Conservation (phyloP, 495 filamentous ascomycete genomes). For the Trypethelium eluteriae region DNA sequence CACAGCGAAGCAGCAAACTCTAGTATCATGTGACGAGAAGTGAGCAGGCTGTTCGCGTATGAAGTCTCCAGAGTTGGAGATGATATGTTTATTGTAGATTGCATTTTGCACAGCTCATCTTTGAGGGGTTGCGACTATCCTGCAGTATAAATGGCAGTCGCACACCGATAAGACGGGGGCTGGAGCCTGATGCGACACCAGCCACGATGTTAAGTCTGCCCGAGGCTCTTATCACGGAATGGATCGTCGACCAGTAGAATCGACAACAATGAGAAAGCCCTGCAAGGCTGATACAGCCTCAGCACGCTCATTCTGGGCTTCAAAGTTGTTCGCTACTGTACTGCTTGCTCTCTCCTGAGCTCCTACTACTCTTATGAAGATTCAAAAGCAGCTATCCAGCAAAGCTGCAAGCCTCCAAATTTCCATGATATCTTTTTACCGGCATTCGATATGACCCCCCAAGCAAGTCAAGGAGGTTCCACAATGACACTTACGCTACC, state of each 20-base stretch:
- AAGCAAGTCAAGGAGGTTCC: constrained; percentile 6
- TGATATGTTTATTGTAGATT: not conserved
- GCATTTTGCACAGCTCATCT: not conserved
- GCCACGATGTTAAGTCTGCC: not conserved
- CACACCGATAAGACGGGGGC: not conserved
- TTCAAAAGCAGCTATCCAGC: not conserved
- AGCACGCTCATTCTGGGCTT: not conserved
- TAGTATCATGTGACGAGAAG: not conserved
- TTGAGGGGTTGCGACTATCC: not conserved
- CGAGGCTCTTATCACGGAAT: not conserved
- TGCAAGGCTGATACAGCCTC: constrained; percentile 1
- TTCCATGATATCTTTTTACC: not conserved
- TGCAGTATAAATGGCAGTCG: not conserved
- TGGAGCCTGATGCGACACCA: not conserved
- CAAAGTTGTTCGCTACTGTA: not conserved
- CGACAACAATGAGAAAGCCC: not conserved
- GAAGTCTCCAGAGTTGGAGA: not conserved
- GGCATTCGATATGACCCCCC: constrained; percentile 5
- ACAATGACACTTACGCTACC: constrained; percentile 4
- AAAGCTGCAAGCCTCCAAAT: not conserved
- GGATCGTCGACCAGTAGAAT: not conserved
- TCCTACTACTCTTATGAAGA: not conserved
- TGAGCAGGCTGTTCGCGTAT: not conserved
- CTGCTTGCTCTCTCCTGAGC: not conserved
- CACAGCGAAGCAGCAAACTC: constrained; percentile 7